Evolutionary conservation across 257 asterid genomes (phyloP).

Genomic region (Verbascum thapsus): DNA sequence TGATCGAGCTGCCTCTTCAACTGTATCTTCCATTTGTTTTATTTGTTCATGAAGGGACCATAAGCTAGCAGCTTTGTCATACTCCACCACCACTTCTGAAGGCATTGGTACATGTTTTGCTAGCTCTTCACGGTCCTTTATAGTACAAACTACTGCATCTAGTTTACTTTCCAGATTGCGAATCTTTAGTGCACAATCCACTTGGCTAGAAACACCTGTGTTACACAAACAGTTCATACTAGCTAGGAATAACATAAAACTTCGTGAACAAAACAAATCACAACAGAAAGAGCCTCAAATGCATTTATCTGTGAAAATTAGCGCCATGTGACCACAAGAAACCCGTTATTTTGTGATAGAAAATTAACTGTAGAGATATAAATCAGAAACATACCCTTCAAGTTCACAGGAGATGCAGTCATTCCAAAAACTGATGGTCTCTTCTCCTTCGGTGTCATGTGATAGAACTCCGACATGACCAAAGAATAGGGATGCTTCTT

Average conservation of each 20-base stretch:
- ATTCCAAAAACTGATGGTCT: conserved; percentile 98
- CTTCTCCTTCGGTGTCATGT: conserved; percentile 83
- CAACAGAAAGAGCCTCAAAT: neutral
- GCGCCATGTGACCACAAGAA: conserved; percentile 18
- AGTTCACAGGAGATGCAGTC: conserved; percentile 99
- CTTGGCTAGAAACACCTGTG: conserved; percentile 97
- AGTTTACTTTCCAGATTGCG: conserved; percentile 91
- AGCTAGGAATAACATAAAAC: conserved; percentile 9
- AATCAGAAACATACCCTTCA: conserved; percentile 68
- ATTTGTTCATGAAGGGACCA: conserved; percentile 98
- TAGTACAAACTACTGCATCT: conserved; percentile 86
- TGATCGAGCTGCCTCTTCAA: conserved; percentile 92
- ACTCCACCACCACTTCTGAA: conserved; percentile 87
- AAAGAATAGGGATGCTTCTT: conserved; percentile 98
- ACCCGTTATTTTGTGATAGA: conserved; percentile 9
- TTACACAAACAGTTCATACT: conserved; percentile 11
- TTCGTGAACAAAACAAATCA: neutral
- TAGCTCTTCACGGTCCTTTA: conserved; percentile 93
- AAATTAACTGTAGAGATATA: conserved; percentile 27
- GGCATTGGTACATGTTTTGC: conserved; percentile 99
- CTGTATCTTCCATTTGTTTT: conserved; percentile 88
- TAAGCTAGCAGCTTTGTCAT: conserved; percentile 91
- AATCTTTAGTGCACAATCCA: conserved; percentile 95
- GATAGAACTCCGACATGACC: conserved; percentile 99
- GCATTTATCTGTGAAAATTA: conserved; percentile 4